Conservation (phyloP, 1,139 yeast genomes). For the Scheffersomyces lignicola region DNA sequence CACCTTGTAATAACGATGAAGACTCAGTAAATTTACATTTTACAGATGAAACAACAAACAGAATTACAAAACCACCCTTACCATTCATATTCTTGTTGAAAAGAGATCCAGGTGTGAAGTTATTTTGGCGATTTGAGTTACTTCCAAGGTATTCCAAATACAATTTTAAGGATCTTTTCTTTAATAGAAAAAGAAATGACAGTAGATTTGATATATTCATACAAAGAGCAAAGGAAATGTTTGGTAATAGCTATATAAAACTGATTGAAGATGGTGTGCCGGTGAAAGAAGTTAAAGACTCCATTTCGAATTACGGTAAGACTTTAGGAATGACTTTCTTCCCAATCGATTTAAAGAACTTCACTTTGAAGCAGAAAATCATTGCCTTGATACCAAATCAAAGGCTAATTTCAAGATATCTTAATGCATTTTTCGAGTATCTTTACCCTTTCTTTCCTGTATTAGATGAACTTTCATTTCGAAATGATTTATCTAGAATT, state of each 20-base stretch:
- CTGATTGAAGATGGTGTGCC: conserved; percentile 14
- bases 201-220: conserved; percentile 7
- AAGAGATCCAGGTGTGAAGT: conserved; percentile 17
- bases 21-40: conserved; percentile 9
- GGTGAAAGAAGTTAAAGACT: conserved; percentile 13
- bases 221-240: conserved; percentile 9
- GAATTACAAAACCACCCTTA: conserved; percentile 22
- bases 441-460: conserved; percentile 49
- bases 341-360: conserved; percentile 3
- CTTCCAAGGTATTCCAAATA: conserved; percentile 1
- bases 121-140: conserved; percentile 11
- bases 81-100: conserved; percentile 17
- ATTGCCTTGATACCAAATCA: conserved; percentile 6
- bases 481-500: conserved; percentile 17
- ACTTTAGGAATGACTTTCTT: conserved; percentile 10
- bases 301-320: conserved; percentile 12
- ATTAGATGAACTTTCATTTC: conserved; percentile 37
- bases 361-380: conserved; percentile 8
- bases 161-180: conserved; percentile 5
- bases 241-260: conserved; percentile 13
- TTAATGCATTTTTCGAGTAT: conserved; percentile 33
- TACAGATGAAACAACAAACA: not conserved
- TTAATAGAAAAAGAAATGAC: conserved; percentile 2
- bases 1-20: conserved; percentile 9
- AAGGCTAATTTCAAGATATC: conserved; percentile 11